A percentile compares a stretch with the other conserved stretches of the same genome.
These are phyloP conservation scores for Lithohypha guttulata DNA, from an alignment of 2,329 filamentous ascomycete genomes.

Conservation along the genomic window DNA sequence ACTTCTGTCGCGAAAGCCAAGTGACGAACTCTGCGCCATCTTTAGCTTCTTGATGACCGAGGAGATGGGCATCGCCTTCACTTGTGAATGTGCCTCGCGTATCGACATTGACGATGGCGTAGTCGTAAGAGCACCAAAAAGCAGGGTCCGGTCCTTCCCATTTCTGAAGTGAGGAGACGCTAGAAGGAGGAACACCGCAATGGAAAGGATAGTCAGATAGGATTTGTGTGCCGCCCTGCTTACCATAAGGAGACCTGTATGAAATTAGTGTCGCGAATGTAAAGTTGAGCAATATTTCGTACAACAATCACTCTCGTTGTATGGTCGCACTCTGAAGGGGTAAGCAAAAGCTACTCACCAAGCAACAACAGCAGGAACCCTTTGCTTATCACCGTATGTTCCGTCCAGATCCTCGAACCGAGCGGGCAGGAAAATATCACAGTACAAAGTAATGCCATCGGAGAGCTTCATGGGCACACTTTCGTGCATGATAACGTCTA, in stretches of 20 bases:
- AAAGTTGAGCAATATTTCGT: too few species aligned
- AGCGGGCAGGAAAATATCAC: constrained; percentile 37
- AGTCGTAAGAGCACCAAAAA: constrained; percentile 24
- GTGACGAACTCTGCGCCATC: constrained; percentile 23
- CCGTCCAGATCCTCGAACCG: neutral
- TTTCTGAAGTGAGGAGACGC: constrained; percentile 13
- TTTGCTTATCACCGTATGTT: constrained; percentile 19
- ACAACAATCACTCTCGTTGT: too few species aligned
- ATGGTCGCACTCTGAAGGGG: too few species aligned
- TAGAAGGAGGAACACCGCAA: constrained; percentile 4
- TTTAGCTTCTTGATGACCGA: constrained; percentile 22
- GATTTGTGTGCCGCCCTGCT: constrained; percentile 23
- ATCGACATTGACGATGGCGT: constrained; percentile 26
- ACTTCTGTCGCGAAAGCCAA: constrained; percentile 19
- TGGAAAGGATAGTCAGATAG: constrained; percentile 6
- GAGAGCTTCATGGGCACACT: constrained; percentile 35
- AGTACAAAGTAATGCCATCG: constrained; percentile 34
- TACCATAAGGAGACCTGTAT: constrained; percentile 30
- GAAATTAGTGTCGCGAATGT: constrained; percentile 14
- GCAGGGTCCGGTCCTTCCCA: constrained; percentile 25
- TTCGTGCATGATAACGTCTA: constrained; percentile 35
- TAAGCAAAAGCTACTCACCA: constrained; percentile 28
- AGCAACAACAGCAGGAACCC: constrained; percentile 34
- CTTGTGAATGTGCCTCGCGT: constrained; percentile 23
- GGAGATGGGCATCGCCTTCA: constrained; percentile 22